Evolutionary conservation across 139 green algal species (phyloP).

Genomic region (Parachlorella kessleri): DNA sequence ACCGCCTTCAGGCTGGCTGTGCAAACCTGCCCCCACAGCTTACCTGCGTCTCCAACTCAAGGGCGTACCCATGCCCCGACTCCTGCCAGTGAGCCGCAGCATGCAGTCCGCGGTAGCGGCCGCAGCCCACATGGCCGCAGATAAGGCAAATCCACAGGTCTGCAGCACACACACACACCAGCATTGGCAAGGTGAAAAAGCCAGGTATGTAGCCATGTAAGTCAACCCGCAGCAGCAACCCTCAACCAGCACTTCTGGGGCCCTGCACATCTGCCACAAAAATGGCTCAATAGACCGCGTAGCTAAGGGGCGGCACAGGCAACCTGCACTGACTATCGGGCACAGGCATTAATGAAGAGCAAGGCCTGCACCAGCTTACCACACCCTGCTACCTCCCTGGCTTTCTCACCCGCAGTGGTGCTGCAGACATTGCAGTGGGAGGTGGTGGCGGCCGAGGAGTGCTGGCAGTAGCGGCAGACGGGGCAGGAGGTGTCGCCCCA

Average conservation of each 20-base stretch:
- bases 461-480: slow-evolving; percentile 87
- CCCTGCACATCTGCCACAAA: no score
- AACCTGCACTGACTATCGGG: no score
- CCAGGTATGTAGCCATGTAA: no score
- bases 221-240: no score
- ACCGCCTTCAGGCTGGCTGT: no score
- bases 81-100: slow-evolving; percentile 85
- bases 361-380: no score
- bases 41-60: slow-evolving; percentile 91
- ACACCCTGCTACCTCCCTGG: no score
- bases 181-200: no score
- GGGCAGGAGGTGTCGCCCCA: slow-evolving; percentile 91
- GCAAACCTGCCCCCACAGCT: neutral
- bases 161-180: slow-evolving; percentile 15
- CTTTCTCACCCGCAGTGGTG: slow-evolving; percentile 28
- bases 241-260: no score
- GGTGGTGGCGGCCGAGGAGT: slow-evolving; percentile 30
- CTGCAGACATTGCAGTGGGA: slow-evolving; percentile 78
- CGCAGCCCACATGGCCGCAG: slow-evolving; percentile 95
- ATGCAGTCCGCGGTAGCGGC: slow-evolving; percentile 85
- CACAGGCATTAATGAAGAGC: no score
- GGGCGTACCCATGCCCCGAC: slow-evolving; percentile 88
- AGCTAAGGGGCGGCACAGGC: no score
- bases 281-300: no score
- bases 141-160: slow-evolving; percentile 99